Evolutionary conservation across 352 stramenopile genomes (phyloP).

Genomic region (Aphanomyces euteiches): DNA sequence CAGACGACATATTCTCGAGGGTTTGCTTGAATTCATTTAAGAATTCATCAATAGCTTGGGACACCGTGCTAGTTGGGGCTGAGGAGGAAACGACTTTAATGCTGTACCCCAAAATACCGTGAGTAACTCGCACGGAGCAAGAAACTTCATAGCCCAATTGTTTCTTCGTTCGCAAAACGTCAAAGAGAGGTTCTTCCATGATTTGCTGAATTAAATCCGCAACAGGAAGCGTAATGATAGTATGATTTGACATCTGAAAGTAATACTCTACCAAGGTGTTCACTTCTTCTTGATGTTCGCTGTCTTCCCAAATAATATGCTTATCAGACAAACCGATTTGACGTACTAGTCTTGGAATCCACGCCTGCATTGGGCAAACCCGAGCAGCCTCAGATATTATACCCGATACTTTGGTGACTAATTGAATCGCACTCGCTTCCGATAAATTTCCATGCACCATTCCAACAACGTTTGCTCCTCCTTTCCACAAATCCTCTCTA

Average conservation of each 20-base stretch:
- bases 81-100: conserved; percentile 81
- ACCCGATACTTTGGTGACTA: not conserved
- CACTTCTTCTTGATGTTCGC: conserved; percentile 67
- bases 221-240: conserved; percentile 56
- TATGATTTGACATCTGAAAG: conserved; percentile 80
- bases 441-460: conserved; percentile 77
- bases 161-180: conserved; percentile 83
- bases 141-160: conserved; percentile 87
- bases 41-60: conserved; percentile 62
- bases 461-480: conserved; percentile 46
- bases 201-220: conserved; percentile 80
- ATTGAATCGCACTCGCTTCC: not conserved
- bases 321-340: conserved; percentile 42
- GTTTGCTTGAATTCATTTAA: conserved; percentile 73
- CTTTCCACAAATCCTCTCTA: conserved; percentile 45
- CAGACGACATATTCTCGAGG: conserved; percentile 59
- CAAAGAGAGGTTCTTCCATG: conserved; percentile 88
- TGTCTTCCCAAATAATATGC: conserved; percentile 49
- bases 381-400: conserved; percentile 31
- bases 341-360: conserved; percentile 53
- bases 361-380: conserved; percentile 35
- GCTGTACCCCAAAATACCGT: conserved; percentile 78
- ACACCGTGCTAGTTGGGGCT: conserved; percentile 62
- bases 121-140: conserved; percentile 76
- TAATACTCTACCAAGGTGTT: conserved; percentile 85